phyloP scores from a whole-genome alignment of 805 yeast genomes.

The Zygosaccharomyces bailii region DNA sequence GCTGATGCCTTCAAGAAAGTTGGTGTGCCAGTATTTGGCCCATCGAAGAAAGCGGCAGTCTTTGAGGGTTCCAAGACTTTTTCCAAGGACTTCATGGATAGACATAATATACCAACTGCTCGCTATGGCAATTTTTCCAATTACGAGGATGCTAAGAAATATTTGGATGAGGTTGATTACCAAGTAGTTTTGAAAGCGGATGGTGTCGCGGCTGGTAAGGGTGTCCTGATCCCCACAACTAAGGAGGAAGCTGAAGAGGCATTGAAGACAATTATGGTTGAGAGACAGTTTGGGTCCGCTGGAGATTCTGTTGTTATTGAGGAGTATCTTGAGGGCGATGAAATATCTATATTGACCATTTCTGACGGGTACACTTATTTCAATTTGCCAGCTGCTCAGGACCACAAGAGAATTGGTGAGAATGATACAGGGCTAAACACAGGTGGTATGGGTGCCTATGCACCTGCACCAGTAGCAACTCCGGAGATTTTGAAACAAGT shows the following conservation, averaged over 20 bases:
- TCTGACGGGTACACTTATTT: slow-evolving; percentile 90
- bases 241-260: slow-evolving; percentile 84
- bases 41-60: slow-evolving; percentile 81
- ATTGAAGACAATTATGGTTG: slow-evolving; percentile 83
- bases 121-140: slow-evolving; percentile 76
- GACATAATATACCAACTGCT: slow-evolving; percentile 93
- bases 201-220: slow-evolving; percentile 98
- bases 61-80: slow-evolving; percentile 98
- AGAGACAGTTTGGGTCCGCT: slow-evolving; percentile 83
- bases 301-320: slow-evolving; percentile 95
- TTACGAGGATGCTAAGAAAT: slow-evolving; percentile 70
- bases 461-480: slow-evolving; percentile 96
- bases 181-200: slow-evolving; percentile 92
- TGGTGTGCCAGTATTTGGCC: slow-evolving; percentile 97
- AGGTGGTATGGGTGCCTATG: slow-evolving; percentile 99
- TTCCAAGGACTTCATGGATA: slow-evolving; percentile 89
- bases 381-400: slow-evolving; percentile 96
- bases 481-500: slow-evolving; percentile 66
- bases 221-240: slow-evolving; percentile 86
- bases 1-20: slow-evolving; percentile 64
- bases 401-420: slow-evolving; percentile 92
- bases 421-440: slow-evolving; percentile 94
- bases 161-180: slow-evolving; percentile 61
- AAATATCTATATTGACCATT: slow-evolving; percentile 85
- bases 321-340: slow-evolving; percentile 95